Conservation (phyloP, 176 grass and related monocot genomes). For the Rhynchospora breviuscula region DNA sequence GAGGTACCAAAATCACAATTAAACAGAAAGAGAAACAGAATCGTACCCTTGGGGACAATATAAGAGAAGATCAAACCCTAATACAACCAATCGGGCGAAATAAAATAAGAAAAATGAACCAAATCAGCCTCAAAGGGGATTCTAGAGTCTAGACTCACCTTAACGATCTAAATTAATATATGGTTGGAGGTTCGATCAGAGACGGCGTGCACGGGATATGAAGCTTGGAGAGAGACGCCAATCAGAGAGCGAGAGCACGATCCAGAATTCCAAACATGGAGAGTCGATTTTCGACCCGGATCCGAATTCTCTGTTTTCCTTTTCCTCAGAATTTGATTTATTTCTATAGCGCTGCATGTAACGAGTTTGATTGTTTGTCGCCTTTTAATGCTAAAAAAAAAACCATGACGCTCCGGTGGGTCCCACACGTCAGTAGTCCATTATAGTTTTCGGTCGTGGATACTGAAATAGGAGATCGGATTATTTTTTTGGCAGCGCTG, state of each 20-base stretch:
- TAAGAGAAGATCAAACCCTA: slow-evolving; percentile 19
- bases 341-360: not conserved
- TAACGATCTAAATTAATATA: not conserved
- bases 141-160: not conserved
- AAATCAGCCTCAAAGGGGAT: not conserved
- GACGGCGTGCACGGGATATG: not conserved
- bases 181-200: not conserved
- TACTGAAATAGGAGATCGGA: not conserved
- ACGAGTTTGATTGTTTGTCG: not conserved
- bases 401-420: not conserved
- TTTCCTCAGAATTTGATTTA: not conserved
- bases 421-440: not conserved
- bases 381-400: not conserved
- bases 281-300: not conserved
- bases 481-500: not conserved
- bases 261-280: not conserved
- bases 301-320: not conserved
- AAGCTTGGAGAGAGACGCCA: not conserved
- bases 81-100: not conserved
- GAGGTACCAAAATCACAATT: not conserved
- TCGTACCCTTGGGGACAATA: not conserved
- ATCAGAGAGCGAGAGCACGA: not conserved
- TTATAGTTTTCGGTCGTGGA: not conserved
- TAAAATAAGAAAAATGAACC: not conserved
- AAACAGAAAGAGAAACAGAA: not conserved